Percentiles rank a stretch among this genome's conserved stretches.
These are phyloP conservation scores for Vitis hybrid DNA, from an alignment of 177 flowering plant genomes.

Conservation along the genomic window DNA sequence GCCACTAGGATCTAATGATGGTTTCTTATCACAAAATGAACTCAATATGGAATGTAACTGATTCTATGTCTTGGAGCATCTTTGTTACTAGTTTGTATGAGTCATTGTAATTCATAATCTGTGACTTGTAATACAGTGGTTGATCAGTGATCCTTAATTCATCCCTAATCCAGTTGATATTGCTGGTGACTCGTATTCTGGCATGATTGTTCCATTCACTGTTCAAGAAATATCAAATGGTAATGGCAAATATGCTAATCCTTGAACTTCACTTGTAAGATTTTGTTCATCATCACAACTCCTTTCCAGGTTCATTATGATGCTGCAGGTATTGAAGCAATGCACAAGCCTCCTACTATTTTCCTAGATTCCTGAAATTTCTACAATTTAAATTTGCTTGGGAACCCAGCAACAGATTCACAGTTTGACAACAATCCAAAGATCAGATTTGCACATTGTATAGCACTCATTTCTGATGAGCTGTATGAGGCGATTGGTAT, in stretches of 20 bases:
- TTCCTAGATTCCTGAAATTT: neutral
- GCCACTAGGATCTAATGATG: too few relatives aligned
- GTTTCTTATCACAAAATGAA: too few relatives aligned
- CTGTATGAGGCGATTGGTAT: neutral
- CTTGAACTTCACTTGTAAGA: too few relatives aligned
- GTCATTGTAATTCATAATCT: too few relatives aligned
- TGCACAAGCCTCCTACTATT: neutral
- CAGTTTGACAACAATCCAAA: neutral
- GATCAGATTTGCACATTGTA: neutral
- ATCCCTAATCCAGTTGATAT: conserved; percentile 16
- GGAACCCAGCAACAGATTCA: conserved; percentile 4
- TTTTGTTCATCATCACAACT: neutral
- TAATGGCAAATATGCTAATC: neutral
- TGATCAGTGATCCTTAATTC: conserved; percentile 15
- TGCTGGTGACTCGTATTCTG: conserved; percentile 26
- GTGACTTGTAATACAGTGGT: conserved; percentile 16
- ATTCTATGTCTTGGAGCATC: too few relatives aligned
- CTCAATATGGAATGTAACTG: too few relatives aligned
- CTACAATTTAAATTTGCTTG: neutral
- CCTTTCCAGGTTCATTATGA: neutral
- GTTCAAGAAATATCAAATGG: conserved; percentile 15
- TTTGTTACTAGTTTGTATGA: too few relatives aligned
- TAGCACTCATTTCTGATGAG: neutral
- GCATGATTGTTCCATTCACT: conserved; percentile 22
- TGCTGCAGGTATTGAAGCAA: conserved; percentile 1